phyloP scores from a whole-genome alignment of 2,329 filamentous ascomycete genomes.

The Calonectria honghensis region DNA sequence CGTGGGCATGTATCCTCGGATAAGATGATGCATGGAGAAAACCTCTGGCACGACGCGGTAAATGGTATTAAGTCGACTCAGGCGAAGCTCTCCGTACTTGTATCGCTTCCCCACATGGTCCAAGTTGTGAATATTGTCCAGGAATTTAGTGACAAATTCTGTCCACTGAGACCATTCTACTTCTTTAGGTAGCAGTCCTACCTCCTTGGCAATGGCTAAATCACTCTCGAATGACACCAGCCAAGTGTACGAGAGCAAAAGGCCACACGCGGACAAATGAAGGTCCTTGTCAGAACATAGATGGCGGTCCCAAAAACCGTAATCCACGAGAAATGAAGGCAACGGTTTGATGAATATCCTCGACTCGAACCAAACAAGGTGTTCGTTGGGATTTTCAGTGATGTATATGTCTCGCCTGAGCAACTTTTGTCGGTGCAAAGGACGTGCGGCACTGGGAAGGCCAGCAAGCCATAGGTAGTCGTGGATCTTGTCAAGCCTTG shows the following conservation, averaged over 20 bases:
- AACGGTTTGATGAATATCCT: constrained; percentile 38
- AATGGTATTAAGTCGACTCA: constrained; percentile 40
- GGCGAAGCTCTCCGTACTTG: constrained; percentile 39
- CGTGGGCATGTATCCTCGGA: constrained; percentile 31
- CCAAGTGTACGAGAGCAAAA: constrained; percentile 36
- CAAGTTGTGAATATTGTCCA: neutral
- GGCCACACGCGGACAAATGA: constrained; percentile 23
- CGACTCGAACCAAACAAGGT: constrained; percentile 38
- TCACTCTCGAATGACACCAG: constrained; percentile 33
- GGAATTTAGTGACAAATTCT: constrained; percentile 19
- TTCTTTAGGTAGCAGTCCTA: constrained; percentile 10
- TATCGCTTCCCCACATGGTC: constrained; percentile 24
- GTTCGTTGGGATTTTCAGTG: constrained; percentile 37
- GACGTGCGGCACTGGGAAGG: constrained; percentile 34
- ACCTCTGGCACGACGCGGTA: constrained; percentile 18
- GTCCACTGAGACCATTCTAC: constrained; percentile 33
- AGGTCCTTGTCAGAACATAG: constrained; percentile 5
- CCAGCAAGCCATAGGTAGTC: constrained; percentile 38
- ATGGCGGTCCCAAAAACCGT: constrained; percentile 30
- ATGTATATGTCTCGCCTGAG: constrained; percentile 34
- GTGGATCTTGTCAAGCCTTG: constrained; percentile 24
- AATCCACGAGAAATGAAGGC: constrained; percentile 34
- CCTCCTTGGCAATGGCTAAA: constrained; percentile 21
- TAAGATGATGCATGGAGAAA: constrained; percentile 12
- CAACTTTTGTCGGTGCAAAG: constrained; percentile 37